phyloP scores from a whole-genome alignment of 176 grass and related monocot genomes.

The Carex pumila region DNA sequence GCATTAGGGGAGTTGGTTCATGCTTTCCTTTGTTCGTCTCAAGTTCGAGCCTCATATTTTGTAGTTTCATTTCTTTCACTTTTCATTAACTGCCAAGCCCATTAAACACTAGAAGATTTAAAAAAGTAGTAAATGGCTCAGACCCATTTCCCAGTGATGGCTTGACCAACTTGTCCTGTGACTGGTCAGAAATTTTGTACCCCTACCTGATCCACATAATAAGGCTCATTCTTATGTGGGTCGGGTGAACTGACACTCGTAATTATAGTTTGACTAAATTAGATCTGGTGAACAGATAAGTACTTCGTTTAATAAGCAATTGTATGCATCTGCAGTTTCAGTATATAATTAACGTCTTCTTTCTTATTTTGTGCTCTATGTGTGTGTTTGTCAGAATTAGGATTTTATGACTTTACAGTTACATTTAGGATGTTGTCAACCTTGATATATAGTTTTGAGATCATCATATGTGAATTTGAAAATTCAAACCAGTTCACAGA shows the following conservation, averaged over 20 bases:
- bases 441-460: not conserved
- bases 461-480: not conserved
- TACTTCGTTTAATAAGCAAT: not conserved
- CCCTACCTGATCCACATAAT: not conserved
- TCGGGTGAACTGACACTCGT: not conserved
- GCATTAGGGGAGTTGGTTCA: not conserved
- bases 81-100: not conserved
- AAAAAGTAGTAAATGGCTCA: not conserved
- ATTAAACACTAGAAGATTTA: not conserved
- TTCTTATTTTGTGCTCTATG: not conserved
- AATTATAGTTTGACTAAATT: not conserved
- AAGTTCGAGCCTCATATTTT: not conserved
- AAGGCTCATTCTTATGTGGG: not conserved
- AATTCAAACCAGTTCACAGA: not conserved
- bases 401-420: not conserved
- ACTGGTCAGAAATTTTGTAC: not conserved
- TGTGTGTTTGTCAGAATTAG: not conserved
- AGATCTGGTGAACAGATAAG: not conserved
- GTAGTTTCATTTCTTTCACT: not conserved
- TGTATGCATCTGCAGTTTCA: not conserved
- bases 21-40: not conserved
- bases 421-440: not conserved
- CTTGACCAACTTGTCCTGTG: not conserved
- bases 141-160: not conserved
- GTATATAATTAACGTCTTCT: not conserved